Percentiles rank a stretch among this genome's conserved stretches.
Evolutionary conservation across 495 filamentous ascomycete species (phyloP).

Genomic region (Mytilinidion resinicola): DNA sequence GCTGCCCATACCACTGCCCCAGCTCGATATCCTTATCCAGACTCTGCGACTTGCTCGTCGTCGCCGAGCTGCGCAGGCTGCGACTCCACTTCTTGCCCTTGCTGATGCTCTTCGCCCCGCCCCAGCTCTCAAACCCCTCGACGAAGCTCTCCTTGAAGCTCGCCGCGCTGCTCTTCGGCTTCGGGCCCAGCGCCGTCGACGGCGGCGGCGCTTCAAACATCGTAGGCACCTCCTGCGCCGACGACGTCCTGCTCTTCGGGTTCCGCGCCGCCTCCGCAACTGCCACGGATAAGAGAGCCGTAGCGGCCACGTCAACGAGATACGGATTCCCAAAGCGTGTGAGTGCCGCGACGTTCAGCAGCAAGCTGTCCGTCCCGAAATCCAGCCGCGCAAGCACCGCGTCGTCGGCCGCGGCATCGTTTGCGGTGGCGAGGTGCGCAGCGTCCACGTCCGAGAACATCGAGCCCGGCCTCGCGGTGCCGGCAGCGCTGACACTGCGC

Average conservation of each 20-base stretch:
- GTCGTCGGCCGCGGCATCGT: constrained; percentile 41
- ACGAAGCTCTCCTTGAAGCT: constrained; percentile 22
- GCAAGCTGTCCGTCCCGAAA: constrained; percentile 41
- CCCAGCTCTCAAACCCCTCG: constrained; percentile 17
- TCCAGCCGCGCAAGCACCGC: constrained; percentile 44
- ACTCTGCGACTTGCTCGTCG: not conserved
- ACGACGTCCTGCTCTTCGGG: not conserved
- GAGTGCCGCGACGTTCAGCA: constrained; percentile 43
- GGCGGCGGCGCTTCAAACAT: constrained; percentile 24
- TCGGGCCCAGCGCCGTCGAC: not conserved
- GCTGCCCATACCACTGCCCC: constrained; percentile 25
- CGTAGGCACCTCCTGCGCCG: not conserved
- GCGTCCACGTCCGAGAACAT: constrained; percentile 27
- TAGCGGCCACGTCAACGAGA: constrained; percentile 66
- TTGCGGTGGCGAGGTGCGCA: constrained; percentile 35
- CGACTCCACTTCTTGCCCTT: constrained; percentile 15
- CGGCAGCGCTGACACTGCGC: not conserved
- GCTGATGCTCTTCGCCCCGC: constrained; percentile 5
- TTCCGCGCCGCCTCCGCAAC: constrained; percentile 28
- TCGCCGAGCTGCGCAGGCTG: constrained; percentile 7
- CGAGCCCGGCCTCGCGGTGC: constrained; percentile 12
- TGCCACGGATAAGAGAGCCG: constrained; percentile 64
- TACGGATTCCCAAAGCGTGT: constrained; percentile 55
- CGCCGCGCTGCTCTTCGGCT: constrained; percentile 9
- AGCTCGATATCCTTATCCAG: constrained; percentile 29